phyloP scores from a whole-genome alignment of 495 filamentous ascomycete species.

The Tricharina praecox region DNA sequence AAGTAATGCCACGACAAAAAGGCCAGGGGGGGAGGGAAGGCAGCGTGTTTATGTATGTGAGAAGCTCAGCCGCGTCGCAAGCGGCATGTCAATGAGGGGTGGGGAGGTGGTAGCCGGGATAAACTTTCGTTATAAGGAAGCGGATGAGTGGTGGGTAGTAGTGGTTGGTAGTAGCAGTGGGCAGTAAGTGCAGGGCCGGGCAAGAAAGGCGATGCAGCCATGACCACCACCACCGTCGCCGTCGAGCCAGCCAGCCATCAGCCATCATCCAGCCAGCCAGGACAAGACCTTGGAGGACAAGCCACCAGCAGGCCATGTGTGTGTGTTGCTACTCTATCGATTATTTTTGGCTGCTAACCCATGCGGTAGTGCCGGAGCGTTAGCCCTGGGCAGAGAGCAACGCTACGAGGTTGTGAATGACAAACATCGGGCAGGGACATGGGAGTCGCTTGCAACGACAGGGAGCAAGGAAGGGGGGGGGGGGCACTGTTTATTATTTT shows the following conservation, averaged over 20 bases:
- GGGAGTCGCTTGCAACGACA: background rate
- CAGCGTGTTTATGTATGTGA: constrained; percentile 3
- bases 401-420: constrained; percentile 1
- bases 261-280: background rate
- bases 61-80: constrained; percentile 2
- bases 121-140: no score
- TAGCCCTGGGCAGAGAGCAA: background rate
- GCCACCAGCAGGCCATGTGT: constrained; percentile 5
- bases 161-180: background rate
- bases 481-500: constrained; percentile 1
- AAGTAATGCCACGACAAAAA: constrained; percentile 3
- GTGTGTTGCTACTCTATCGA: no score
- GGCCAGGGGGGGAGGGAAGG: background rate
- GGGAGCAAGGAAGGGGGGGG: no score
- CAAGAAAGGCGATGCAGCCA: constrained; percentile 2
- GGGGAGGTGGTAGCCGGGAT: background rate
- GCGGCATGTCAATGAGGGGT: background rate
- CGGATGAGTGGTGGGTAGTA: no score
- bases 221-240: no score
- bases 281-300: background rate
- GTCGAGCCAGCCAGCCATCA: no score
- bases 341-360: constrained; percentile 5
- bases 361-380: constrained; percentile 6
- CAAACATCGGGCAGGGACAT: constrained; percentile 3
- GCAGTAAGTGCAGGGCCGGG: background rate